These are phyloP conservation scores for Pinus taeda DNA, from an alignment of 75 land plant genomes.

Conservation along the genomic window DNA sequence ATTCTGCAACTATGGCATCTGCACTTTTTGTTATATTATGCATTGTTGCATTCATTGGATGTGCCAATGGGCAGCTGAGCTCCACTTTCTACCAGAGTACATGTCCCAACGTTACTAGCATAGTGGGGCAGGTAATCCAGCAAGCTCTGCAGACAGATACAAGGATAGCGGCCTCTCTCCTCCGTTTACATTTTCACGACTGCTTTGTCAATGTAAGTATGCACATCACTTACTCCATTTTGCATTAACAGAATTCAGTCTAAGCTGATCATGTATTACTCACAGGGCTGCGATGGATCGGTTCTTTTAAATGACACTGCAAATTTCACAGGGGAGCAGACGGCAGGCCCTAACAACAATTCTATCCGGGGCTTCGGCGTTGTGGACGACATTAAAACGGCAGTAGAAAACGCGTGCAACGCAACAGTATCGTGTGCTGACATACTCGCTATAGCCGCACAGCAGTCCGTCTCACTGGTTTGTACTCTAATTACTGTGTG, in stretches of 20 bases:
- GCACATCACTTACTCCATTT: no score
- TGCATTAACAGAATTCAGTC: no score
- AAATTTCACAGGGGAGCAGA: slow-evolving; percentile 12
- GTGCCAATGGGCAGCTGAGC: slow-evolving; percentile 16
- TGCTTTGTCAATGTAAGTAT: slow-evolving; percentile 54
- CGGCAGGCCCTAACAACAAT: slow-evolving; percentile 15
- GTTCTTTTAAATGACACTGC: slow-evolving; percentile 20
- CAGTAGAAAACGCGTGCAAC: slow-evolving; percentile 15
- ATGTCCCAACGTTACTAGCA: slow-evolving; percentile 39
- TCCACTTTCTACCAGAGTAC: slow-evolving; percentile 26
- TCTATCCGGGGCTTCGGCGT: slow-evolving; percentile 25
- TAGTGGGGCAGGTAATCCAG: slow-evolving; percentile 18
- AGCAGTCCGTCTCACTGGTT: slow-evolving; percentile 11
- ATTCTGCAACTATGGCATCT: no score
- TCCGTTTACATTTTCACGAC: slow-evolving; percentile 64
- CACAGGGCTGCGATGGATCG: slow-evolving; percentile 35
- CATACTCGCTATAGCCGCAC: slow-evolving; percentile 28
- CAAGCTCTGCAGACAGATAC: slow-evolving; percentile 24
- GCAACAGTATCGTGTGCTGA: slow-evolving; percentile 30
- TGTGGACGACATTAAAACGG: slow-evolving; percentile 19
- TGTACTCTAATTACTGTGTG: no score
- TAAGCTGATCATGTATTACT: no score
- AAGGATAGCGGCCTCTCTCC: slow-evolving; percentile 40
- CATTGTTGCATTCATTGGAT: no score
- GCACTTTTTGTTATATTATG: no score